Base-by-base conservation (phyloP, 352 stramenopile genomes). In the Nothophytophthora sp. region DNA sequence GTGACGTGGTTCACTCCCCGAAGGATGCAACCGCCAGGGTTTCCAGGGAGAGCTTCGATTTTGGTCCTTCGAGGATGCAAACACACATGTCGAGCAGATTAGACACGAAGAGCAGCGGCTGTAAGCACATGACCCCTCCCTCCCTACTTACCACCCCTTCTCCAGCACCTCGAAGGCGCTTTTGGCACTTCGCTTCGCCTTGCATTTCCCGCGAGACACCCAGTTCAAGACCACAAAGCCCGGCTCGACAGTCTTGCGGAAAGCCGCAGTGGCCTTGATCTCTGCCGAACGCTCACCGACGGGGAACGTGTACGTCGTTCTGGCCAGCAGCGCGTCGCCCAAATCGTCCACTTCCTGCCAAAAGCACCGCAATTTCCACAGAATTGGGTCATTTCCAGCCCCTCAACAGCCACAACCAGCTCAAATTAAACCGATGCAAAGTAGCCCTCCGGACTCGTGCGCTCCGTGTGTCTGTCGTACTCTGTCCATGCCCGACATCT, bases 81-180 rank as follows among this genome's bases (percentile, higher is more conserved):
- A n/a, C n/a, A n/a, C n/a, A n/a, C n/a, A n/a, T n/a, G n/a, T n/a
- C n/a, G n/a, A n/a, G n/a, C n/a, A n/a, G n/a, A n/a, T 25, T 30
- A 50, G 19, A n/a, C 8, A 36, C 10, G n/a, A 24, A 5, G 39
- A 32, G 8, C 15, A 33, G 22, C n/a, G 7, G 20, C 29, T 4
- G 4, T 5, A 24, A 39, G 60, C 61, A 15, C 35, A 73, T 62
- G 59, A 70, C n/a, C n/a, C n/a, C n/a, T n/a, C n/a, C n/a, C n/a
- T n/a, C 23, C 60, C 56, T 20, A 64, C 67, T 27, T 47, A 75
- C 68, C 68, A 79, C 18, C 68, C 68, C n/a, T 61, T 63, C 41
- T 79, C 64, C 6, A 61, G 42, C 25, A 75, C 30, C 34, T 71
- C 62, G 54, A 79, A 79, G 5, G 54, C 63, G 11, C 59, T 50